phyloP scores from a whole-genome alignment of 2,329 filamentous ascomycete species.

The Trichoderma harzianum region DNA sequence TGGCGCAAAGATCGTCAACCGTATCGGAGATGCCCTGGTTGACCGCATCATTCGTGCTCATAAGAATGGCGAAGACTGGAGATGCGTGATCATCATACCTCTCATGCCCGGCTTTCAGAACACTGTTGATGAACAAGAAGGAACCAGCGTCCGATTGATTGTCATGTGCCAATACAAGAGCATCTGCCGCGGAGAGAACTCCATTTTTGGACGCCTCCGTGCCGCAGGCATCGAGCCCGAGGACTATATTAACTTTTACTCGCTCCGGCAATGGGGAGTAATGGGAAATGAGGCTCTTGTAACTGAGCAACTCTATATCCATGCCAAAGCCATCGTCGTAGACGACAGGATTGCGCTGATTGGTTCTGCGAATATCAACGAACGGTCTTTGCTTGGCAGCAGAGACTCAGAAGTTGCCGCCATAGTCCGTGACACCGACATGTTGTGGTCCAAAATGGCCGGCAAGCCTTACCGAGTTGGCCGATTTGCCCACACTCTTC shows the following conservation, averaged over 20 bases:
- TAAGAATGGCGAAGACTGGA: slow-evolving; percentile 83
- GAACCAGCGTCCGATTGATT: slow-evolving; percentile 89
- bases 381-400: slow-evolving; percentile 88
- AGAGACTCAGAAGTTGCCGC: slow-evolving; percentile 91
- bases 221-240: slow-evolving; percentile 83
- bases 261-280: slow-evolving; percentile 85
- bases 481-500: slow-evolving; percentile 86
- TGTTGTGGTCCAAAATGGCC: slow-evolving; percentile 88
- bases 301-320: slow-evolving; percentile 96
- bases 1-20: slow-evolving; percentile 83
- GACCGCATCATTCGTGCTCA: slow-evolving; percentile 85
- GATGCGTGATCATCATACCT: slow-evolving; percentile 83
- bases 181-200: slow-evolving; percentile 87
- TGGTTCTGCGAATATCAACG: slow-evolving; percentile 97
- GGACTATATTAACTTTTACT: slow-evolving; percentile 94
- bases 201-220: slow-evolving; percentile 83
- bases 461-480: slow-evolving; percentile 86
- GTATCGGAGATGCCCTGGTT: slow-evolving; percentile 90
- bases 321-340: slow-evolving; percentile 94
- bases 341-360: slow-evolving; percentile 93
- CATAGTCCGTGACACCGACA: slow-evolving; percentile 86
- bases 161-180: slow-evolving; percentile 97
- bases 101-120: slow-evolving; percentile 99
- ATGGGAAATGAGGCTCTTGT: slow-evolving; percentile 82
- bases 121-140: slow-evolving; percentile 88